Conservation (phyloP, 2,329 filamentous ascomycete genomes). For the Alternaria triticina region DNA sequence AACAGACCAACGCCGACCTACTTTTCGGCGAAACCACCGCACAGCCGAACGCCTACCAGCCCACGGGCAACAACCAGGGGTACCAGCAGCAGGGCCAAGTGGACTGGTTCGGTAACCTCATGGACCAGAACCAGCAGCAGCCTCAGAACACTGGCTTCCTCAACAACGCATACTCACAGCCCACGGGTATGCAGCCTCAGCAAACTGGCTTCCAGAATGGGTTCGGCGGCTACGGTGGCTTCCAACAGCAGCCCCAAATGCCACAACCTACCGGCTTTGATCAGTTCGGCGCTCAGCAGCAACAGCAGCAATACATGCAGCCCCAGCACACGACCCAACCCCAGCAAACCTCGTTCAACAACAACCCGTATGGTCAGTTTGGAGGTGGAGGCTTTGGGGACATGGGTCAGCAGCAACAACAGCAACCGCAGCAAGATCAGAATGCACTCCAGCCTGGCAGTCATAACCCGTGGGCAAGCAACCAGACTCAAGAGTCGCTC, state of each 20-base stretch:
- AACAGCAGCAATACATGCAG: constrained; percentile 36
- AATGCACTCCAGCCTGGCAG: constrained; percentile 75
- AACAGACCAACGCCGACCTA: constrained; percentile 81
- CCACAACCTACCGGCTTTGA: constrained; percentile 73
- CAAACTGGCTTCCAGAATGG: constrained; percentile 72
- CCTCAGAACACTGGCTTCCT: constrained; percentile 72
- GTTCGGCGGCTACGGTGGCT: constrained; percentile 66
- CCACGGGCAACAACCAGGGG: constrained; percentile 92
- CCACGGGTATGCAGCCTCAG: constrained; percentile 72
- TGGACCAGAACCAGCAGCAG: constrained; percentile 69
- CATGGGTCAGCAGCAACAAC: constrained; percentile 39
- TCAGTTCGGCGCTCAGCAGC: constrained; percentile 50
- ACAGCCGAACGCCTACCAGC: constrained; percentile 73
- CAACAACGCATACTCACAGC: constrained; percentile 75
- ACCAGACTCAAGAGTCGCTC: constrained; percentile 68
- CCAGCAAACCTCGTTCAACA: constrained; percentile 65
- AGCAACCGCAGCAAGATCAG: constrained; percentile 63
- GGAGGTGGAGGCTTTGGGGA: constrained; percentile 43
- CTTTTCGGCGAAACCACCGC: constrained; percentile 82
- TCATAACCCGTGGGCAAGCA: constrained; percentile 88
- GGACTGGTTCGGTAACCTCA: constrained; percentile 96
- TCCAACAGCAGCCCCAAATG: constrained; percentile 44
- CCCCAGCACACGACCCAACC: constrained; percentile 57
- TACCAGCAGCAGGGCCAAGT: constrained; percentile 97
- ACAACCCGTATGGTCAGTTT: constrained; percentile 48